Evolutionary conservation across 2,329 filamentous ascomycete genomes (phyloP).

Genomic region (Torrubiellomyces zombiae): DNA sequence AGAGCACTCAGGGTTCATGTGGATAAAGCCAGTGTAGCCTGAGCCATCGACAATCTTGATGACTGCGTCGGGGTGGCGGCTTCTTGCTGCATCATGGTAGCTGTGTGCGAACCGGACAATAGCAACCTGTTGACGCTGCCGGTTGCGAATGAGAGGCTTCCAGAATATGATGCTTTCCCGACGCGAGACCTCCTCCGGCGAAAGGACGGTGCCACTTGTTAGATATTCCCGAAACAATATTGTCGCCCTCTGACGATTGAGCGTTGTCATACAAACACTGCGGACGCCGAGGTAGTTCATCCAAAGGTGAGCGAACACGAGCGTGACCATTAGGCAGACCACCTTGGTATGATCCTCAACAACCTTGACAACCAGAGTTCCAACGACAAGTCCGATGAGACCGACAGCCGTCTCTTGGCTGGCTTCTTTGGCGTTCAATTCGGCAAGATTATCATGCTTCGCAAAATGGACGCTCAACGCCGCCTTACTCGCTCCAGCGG

Average conservation of each 20-base stretch:
- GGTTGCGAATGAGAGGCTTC: conserved; percentile 15
- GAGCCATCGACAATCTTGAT: conserved; percentile 14
- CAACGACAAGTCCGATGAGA: conserved; percentile 69
- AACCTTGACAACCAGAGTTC: conserved; percentile 63
- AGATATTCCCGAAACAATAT: conserved; percentile 52
- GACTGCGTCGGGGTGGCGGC: conserved; percentile 6
- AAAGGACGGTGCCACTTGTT: conserved; percentile 31
- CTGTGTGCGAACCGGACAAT: conserved; percentile 24
- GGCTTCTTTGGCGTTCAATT: conserved; percentile 88
- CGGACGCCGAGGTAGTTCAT: conserved; percentile 80
- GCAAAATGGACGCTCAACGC: conserved; percentile 88
- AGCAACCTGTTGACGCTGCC: conserved; percentile 10
- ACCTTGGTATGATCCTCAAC: conserved; percentile 57
- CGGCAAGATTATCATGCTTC: conserved; percentile 68
- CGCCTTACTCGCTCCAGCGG: conserved; percentile 79
- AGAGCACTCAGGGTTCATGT: conserved; percentile 7
- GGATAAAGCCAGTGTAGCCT: conserved; percentile 14
- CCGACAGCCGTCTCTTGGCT: conserved; percentile 92
- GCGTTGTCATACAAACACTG: conserved; percentile 63
- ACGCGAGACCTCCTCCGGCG: conserved; percentile 48
- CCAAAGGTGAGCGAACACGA: conserved; percentile 61
- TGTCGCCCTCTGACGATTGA: conserved; percentile 76
- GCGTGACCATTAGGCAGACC: conserved; percentile 52
- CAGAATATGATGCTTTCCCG: conserved; percentile 45
- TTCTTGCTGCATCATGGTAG: conserved; percentile 20